phyloP scores from a whole-genome alignment of 805 yeast genomes.

The Wickerhamiella vanderwaltii region DNA sequence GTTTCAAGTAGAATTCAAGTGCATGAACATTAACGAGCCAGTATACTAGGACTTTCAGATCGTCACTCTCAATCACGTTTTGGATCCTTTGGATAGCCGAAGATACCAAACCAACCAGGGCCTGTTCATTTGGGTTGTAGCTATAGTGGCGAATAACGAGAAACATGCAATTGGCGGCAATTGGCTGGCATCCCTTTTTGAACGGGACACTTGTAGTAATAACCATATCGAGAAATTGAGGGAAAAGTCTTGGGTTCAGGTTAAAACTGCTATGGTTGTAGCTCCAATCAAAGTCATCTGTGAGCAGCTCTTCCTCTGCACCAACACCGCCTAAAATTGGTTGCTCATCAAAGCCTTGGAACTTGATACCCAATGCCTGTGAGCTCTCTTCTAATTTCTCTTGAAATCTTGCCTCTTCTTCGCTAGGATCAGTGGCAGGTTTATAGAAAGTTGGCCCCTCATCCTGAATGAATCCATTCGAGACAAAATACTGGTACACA shows the following conservation, averaged over 20 bases:
- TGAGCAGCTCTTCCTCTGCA: background rate
- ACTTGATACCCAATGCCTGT: slow-evolving; percentile 17
- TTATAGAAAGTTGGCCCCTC: slow-evolving; percentile 14
- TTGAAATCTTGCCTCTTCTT: slow-evolving; percentile 18
- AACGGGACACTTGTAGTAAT: slow-evolving; percentile 29
- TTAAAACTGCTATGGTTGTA: slow-evolving; percentile 32
- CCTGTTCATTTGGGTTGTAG: slow-evolving; percentile 26
- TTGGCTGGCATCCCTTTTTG: slow-evolving; percentile 28
- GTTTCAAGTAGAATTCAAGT: slow-evolving; percentile 60
- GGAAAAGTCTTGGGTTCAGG: slow-evolving; percentile 28
- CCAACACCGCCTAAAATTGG: background rate
- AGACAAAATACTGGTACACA: slow-evolving; percentile 46
- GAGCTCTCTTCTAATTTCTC: slow-evolving; percentile 18
- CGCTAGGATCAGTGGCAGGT: slow-evolving; percentile 18
- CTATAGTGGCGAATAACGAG: slow-evolving; percentile 32
- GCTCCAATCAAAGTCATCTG: slow-evolving; percentile 31
- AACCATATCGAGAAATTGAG: slow-evolving; percentile 29
- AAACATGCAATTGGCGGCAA: slow-evolving; percentile 33
- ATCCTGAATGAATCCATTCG: slow-evolving; percentile 20
- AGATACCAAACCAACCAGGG: slow-evolving; percentile 24
- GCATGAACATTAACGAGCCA: slow-evolving; percentile 79
- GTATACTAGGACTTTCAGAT: slow-evolving; percentile 44
- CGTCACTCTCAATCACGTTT: slow-evolving; percentile 26
- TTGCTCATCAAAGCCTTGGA: slow-evolving; percentile 3
- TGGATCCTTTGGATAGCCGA: slow-evolving; percentile 28